Evolutionary conservation across 2,329 filamentous ascomycete species (phyloP), one percentile per base, ranked within the genome.

Genomic region (Geoglossum cookeanum): DNA sequence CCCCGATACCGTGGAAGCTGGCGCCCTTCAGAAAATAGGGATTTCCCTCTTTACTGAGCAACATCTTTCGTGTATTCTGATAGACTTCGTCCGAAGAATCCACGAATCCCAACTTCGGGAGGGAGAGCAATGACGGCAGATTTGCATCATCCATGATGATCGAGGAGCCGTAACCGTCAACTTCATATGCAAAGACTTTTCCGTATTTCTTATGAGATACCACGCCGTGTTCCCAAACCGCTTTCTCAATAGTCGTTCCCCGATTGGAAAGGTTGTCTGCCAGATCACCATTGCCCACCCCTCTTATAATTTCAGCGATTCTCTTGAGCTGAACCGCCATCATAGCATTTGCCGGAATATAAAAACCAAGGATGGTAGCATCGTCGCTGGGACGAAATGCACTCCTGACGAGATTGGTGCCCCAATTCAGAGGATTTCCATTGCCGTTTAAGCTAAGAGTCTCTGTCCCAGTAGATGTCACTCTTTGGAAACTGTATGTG

Each of bases 321-420:
- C 86, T 82, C 61, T 82, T 79, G 30, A 98, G 75, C 69, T 98
- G 89, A 0, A 91, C 86, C 1, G 88, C 83, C 77, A 98, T 95
- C 83, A 94, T 91, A 29, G 92, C 92, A 66, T 98, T 98, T 42
- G 87, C 84, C 0, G 92, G 92, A 62, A 98, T 94, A 67, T 95
- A 87, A 74, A 88, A 98, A 49, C 90, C 90, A 2, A 98, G 75
- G 42, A 92, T 96, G 0, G 89, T 94, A 2, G 92, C 88, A 68
- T 98, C 92, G 64, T 98, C 92, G 61, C 87, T 94, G 3, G 92
- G 92, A 1, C 92, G 80, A 72, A 98, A 98, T 0, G 92, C 91
- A 45, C 87, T 94, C 59, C 92, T 81, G 53, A 97, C 78, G 1
- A 98, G 78, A 0, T 88, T 89, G 0, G 92, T 96, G 17, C 83